These are phyloP conservation scores for Penicillium maclennaniae DNA, from an alignment of 495 filamentous ascomycete species.

Conservation along the genomic window DNA sequence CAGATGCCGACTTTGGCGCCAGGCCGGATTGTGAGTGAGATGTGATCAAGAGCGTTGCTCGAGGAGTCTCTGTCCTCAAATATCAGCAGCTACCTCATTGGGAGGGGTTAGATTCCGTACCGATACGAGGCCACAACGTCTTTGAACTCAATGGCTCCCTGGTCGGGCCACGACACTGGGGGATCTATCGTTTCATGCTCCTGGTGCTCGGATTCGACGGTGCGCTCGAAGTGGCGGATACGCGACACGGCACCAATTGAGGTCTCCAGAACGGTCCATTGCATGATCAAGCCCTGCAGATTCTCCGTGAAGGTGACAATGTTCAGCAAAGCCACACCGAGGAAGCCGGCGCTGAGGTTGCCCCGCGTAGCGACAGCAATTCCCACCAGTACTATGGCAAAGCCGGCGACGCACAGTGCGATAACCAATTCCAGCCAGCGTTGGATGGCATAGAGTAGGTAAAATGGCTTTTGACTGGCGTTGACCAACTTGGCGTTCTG, in stretches of 20 bases:
- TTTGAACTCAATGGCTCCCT: constrained; percentile 5
- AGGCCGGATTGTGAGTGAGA: no score
- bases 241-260: constrained; percentile 21
- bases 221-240: constrained; percentile 11
- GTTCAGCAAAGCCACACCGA: constrained; percentile 18
- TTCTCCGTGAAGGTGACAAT: constrained; percentile 15
- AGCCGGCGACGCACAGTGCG: constrained; percentile 36
- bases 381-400: constrained; percentile 2
- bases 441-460: constrained; percentile 44
- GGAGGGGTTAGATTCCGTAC: no score
- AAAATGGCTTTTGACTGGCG: constrained; percentile 38
- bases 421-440: constrained; percentile 39
- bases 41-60: no score
- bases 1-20: constrained; percentile 10
- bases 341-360: constrained; percentile 35
- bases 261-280: constrained; percentile 20
- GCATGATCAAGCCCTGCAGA: background rate
- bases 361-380: constrained; percentile 7
- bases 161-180: background rate
- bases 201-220: constrained; percentile 6
- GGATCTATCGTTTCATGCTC: background rate
- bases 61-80: no score
- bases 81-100: no score
- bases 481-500: constrained; percentile 30
- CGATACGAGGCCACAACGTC: constrained; percentile 8